Evolutionary conservation across 495 filamentous ascomycete species (phyloP).

Genomic region (Xylaria nigripes): DNA sequence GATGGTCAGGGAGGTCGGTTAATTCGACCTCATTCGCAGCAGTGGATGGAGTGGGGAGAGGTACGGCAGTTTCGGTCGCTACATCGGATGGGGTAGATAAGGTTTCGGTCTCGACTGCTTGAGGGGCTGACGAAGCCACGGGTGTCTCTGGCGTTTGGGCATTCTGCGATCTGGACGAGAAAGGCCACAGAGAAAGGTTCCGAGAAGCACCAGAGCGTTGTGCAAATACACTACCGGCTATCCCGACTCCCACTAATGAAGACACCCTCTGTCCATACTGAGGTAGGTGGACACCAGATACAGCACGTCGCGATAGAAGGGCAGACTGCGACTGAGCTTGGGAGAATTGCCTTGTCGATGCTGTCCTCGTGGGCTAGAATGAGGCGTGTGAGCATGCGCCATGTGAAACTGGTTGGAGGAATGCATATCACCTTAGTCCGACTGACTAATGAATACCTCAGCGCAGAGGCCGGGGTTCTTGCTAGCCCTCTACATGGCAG

Average conservation of each 20-base stretch:
- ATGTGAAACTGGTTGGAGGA: not conserved
- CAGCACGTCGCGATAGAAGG: slow-evolving; percentile 1
- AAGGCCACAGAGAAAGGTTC: slow-evolving; percentile 28
- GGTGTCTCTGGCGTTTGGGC: not conserved
- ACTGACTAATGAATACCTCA: slow-evolving; percentile 25
- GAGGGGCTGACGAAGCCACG: not conserved
- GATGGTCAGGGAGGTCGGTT: not conserved
- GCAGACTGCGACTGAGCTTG: slow-evolving; percentile 13
- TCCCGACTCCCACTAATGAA: not conserved
- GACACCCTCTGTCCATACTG: not conserved
- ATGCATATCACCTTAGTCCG: slow-evolving; percentile 23
- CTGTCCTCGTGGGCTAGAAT: slow-evolving; percentile 19
- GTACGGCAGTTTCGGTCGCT: not conserved
- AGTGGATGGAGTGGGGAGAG: not conserved
- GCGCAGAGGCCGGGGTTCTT: slow-evolving; percentile 33
- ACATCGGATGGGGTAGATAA: not conserved
- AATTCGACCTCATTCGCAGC: not conserved
- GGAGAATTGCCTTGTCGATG: slow-evolving; percentile 20
- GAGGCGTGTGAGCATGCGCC: slow-evolving; percentile 12
- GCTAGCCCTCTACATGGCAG: slow-evolving; percentile 45
- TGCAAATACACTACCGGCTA: slow-evolving; percentile 19
- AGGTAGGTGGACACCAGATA: not conserved
- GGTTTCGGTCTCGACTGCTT: not conserved
- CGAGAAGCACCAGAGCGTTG: slow-evolving; percentile 22
- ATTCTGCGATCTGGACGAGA: slow-evolving; percentile 17